Conservation (phyloP, 1,284 basidiomycete species). For the Papiliotrema terrestris region DNA sequence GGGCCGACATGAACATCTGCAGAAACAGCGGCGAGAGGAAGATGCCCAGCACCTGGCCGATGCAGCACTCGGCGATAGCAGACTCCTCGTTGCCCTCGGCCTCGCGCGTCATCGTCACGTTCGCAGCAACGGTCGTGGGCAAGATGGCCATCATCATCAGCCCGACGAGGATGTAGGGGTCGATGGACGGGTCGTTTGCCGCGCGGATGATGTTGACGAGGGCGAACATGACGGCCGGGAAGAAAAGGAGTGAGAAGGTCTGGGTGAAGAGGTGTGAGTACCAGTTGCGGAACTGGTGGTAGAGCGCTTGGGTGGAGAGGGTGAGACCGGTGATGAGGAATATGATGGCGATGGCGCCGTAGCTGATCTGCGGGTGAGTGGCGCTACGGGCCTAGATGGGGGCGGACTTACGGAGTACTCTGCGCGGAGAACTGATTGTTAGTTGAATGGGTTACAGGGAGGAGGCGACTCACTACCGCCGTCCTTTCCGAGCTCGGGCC, state of each 20-base stretch:
- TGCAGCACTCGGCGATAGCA: conserved; percentile 33
- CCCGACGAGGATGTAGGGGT: conserved; percentile 32
- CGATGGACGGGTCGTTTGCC: conserved; percentile 21
- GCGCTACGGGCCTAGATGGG: neutral
- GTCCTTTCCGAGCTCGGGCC: conserved; percentile 21
- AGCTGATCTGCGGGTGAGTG: conserved; percentile 11
- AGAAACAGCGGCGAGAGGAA: conserved; percentile 40
- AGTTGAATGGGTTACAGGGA: conserved; percentile 3
- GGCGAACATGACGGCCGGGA: conserved; percentile 32
- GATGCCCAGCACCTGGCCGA: conserved; percentile 33
- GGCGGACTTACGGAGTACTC: conserved; percentile 17
- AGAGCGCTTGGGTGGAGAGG: conserved; percentile 23
- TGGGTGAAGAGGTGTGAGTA: conserved; percentile 39
- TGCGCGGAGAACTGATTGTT: conserved; percentile 15
- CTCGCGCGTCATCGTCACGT: conserved; percentile 40
- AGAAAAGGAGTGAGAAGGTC: conserved; percentile 34
- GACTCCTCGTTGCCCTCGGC: conserved; percentile 36
- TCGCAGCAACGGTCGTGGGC: conserved; percentile 34
- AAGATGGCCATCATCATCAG: conserved; percentile 35
- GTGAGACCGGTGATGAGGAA: conserved; percentile 43
- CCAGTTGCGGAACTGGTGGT: conserved; percentile 25
- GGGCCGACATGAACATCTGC: conserved; percentile 28
- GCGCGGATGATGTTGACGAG: conserved; percentile 29
- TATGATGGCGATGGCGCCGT: conserved; percentile 39
- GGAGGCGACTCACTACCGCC: conserved; percentile 8